Conservation (phyloP, 2,329 filamentous ascomycete species). For the Epichloe bromicola region DNA sequence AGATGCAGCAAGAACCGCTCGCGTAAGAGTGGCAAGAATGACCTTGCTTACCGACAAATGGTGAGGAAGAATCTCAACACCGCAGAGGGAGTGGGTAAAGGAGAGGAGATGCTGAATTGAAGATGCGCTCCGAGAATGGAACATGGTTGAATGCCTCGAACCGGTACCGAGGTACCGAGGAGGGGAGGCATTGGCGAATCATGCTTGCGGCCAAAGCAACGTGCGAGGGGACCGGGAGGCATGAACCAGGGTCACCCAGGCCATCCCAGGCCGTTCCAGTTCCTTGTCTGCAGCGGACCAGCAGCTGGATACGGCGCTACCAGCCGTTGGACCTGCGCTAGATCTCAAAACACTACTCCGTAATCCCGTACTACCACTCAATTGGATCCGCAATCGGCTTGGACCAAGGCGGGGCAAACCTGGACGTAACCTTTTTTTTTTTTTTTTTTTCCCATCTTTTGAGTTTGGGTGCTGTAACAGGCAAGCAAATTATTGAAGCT, state of each 20-base stretch:
- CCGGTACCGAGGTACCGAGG: neutral
- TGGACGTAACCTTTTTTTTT: neutral
- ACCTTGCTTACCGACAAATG: neutral
- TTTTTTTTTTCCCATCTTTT: neutral
- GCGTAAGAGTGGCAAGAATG: no score
- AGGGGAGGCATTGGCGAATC: conserved; percentile 13
- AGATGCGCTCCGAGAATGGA: neutral
- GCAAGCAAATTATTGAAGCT: neutral
- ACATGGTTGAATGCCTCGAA: neutral
- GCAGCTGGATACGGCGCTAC: neutral
- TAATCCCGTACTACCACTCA: no score
- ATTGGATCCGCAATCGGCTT: no score
- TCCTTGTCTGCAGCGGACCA: neutral
- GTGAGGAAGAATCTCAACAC: neutral
- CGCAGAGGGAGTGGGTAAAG: neutral
- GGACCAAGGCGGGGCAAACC: neutral
- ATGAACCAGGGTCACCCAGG: neutral
- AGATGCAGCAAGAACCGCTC: neutral
- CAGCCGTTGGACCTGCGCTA: neutral
- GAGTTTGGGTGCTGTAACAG: neutral
- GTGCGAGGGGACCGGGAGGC: conserved; percentile 8
- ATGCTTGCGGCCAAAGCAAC: conserved; percentile 10
- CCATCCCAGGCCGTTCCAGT: neutral
- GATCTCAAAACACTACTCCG: neutral
- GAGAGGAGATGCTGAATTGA: neutral